Base-by-base conservation (phyloP, 768 basidiomycete genomes). In the Lactifluus pinguis region DNA sequence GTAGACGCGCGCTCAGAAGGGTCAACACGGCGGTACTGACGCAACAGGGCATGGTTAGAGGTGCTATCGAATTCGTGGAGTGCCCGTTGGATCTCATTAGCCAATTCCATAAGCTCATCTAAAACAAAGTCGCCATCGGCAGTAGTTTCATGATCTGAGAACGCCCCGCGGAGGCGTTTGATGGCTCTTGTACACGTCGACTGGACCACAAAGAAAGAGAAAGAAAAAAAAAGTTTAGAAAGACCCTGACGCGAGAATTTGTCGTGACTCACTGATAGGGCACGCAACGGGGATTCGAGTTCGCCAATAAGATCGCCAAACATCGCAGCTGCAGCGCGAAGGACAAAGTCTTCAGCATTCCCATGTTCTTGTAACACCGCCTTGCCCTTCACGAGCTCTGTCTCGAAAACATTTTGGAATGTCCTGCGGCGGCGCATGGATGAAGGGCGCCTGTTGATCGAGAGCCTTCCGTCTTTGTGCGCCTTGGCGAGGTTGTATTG, bases 401-500 rank as follows among this genome's bases (percentile, higher is more conserved):
- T 47, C 50, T 62, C 51, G 19, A 49, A 53, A 6, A 25, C 29
- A 32, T 52, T 48, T 19, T 19, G 7, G 19, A 41, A 48, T 4
- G n/a, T 9, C 17, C 3, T 47, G 19, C 49, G 38, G 13, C 30
- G 32, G 11, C 21, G 25, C 21, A 6, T 19, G 19, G 15, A 6
- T 49, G 56, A 6, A 45, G 49, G 14, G 0, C 49, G 60, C 14
- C 67, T 70, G 55, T 65, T 68, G 32, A 79, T 57, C 13, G 73
- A 65, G n/a, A 79, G 52, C 57, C 74, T 80, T n/a, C 76, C 78
- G 3, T 78, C 76, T 6, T 74, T 63, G 48, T 77, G 72, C 1
- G 88, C 87, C 65, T 80, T 81, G 14, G 87, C 82, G 32, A 98
- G 72, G 52, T 95, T 90, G 62, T 87, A 84, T 69, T 98, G 94